Conservation (phyloP, 257 asterid genomes). For the Rauvolfia tetraphylla region DNA sequence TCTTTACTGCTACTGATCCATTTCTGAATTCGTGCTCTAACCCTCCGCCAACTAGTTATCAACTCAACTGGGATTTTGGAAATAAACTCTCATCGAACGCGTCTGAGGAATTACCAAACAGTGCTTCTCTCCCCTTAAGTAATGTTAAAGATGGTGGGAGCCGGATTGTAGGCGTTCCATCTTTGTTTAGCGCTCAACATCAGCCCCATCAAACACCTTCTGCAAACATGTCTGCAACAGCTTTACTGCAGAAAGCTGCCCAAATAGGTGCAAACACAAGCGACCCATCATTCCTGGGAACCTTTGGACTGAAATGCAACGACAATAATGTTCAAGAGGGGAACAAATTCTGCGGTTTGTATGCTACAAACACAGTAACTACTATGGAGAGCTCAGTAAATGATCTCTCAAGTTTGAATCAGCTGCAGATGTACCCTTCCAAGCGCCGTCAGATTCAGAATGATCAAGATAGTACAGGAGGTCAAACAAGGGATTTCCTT, state of each 20-base stretch:
- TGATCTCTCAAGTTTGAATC: slow-evolving; percentile 34
- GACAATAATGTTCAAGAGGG: slow-evolving; percentile 28
- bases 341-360: slow-evolving; percentile 41
- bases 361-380: slow-evolving; percentile 38
- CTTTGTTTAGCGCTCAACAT: slow-evolving; percentile 52
- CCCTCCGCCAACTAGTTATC: slow-evolving; percentile 32
- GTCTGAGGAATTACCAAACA: slow-evolving; percentile 23
- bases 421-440: slow-evolving; percentile 51
- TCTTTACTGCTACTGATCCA: slow-evolving; percentile 25
- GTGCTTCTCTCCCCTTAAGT: slow-evolving; percentile 17
- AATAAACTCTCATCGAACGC: slow-evolving; percentile 27
- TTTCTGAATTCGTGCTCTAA: slow-evolving; percentile 27
- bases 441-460: slow-evolving; percentile 43
- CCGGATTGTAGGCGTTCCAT: slow-evolving; percentile 40
- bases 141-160: slow-evolving; percentile 25
- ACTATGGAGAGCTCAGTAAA: slow-evolving; percentile 42
- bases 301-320: slow-evolving; percentile 38
- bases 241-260: slow-evolving; percentile 79
- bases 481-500: slow-evolving; percentile 90
- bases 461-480: slow-evolving; percentile 38
- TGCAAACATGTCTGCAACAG: slow-evolving; percentile 73
- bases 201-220: slow-evolving; percentile 30
- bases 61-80: slow-evolving; percentile 58
- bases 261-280: slow-evolving; percentile 60
- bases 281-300: slow-evolving; percentile 43